phyloP scores from a whole-genome alignment of 345 rosid species.

The Bretschneidera sinensis region DNA sequence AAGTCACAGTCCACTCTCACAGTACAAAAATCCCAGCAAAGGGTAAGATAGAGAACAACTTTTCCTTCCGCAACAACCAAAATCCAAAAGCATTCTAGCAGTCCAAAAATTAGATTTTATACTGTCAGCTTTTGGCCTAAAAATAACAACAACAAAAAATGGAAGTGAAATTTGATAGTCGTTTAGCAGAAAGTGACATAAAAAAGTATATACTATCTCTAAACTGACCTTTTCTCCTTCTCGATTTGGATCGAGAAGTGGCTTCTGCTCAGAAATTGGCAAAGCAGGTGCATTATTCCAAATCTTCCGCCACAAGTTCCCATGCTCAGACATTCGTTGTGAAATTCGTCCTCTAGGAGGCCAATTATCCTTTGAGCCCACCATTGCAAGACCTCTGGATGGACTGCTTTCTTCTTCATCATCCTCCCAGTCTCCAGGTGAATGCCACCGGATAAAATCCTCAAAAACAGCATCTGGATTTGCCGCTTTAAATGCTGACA shows the following conservation, averaged over 20 bases:
- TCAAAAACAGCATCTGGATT: slow-evolving; percentile 90
- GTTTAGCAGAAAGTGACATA: slow-evolving; percentile 3
- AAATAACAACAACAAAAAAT: background rate
- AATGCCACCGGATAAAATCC: slow-evolving; percentile 98
- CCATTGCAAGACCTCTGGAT: slow-evolving; percentile 30
- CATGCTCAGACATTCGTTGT: slow-evolving; percentile 83
- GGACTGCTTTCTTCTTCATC: slow-evolving; percentile 35
- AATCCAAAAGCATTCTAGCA: background rate
- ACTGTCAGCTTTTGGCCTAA: background rate
- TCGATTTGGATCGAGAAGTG: slow-evolving; percentile 75
- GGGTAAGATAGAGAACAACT: background rate
- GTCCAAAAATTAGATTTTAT: too few relatives aligned
- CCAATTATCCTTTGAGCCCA: slow-evolving; percentile 49
- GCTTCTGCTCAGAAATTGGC: slow-evolving; percentile 79
- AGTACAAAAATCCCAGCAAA: background rate
- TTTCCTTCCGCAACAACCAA: background rate
- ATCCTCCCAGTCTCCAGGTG: slow-evolving; percentile 92
- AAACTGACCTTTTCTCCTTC: slow-evolving; percentile 88
- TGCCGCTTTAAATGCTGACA: slow-evolving; percentile 99
- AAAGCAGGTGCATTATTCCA: slow-evolving; percentile 84
- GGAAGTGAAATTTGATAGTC: background rate
- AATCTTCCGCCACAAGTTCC: slow-evolving; percentile 83
- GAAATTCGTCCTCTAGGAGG: slow-evolving; percentile 94
- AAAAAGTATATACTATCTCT: background rate
- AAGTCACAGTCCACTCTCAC: background rate